Evolutionary conservation across 2,329 filamentous ascomycete genomes (phyloP), one percentile per base, ranked within the genome.

Genomic region (Cercospora citrullina): DNA sequence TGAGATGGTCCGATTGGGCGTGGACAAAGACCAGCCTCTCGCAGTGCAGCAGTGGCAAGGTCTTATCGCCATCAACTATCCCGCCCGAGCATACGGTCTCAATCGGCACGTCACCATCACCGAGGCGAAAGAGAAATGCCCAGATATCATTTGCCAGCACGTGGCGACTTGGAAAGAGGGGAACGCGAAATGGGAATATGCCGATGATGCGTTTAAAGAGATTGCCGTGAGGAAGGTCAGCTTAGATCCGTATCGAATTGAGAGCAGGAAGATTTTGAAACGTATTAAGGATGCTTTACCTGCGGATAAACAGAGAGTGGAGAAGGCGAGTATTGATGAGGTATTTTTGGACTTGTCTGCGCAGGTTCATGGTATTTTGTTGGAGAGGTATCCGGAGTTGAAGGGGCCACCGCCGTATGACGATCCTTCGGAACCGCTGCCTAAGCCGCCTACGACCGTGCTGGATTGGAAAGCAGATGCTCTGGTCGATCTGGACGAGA

Each of bases 21-120:
- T 91, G 10, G 83, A 90, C 14, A 89, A 92, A 69, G 87, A 93
- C 66, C 87, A 89, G 72, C 95, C 95, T 9, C 86, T 99, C 26
- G 95, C 93, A 0, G 95, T 99, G 21, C 94, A 96, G 77, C 94
- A 98, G 84, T 98, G 91, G 91, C 91, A 96, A 79, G 93, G 91
- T 8, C 85, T 99, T 26, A 99, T 99, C 77, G 95, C 95, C 3
- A 89, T 99, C 79, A 99, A 99, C 81, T 99, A 99, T 77, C 89
- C 95, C 2, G 94, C 94, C 5, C 89, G 95, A 16, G 86, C 87
- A 8, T 94, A 88, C 75, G 93, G 92, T 2, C 89, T 99, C 64
- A 90, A 85, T 55, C 85, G 94, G 36, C 92, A 96, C 81, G 89
- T 94, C 71, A 91, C 89, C 8, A 86, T 92, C 51, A 84, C 84